Base-by-base conservation (phyloP, 805 yeast species). In the Cyberlindnera xylosilytica region DNA sequence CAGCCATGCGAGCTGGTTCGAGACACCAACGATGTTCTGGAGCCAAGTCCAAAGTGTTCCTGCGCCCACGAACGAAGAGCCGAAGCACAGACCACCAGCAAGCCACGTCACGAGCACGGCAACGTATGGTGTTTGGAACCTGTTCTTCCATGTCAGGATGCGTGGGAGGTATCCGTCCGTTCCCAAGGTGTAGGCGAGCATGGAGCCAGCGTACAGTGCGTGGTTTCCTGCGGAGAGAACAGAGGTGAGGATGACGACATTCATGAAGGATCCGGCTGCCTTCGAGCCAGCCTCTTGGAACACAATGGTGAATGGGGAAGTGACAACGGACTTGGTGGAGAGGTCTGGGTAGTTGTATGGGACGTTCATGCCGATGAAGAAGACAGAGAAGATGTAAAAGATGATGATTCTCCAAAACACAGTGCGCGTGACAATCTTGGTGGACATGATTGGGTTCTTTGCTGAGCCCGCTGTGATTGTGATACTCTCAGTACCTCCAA, bases 251-350 rank as follows among this genome's bases (percentile, higher is more conserved):
- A 80, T 76, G 38, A 73, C 76, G 4, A 77, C 85, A 50, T 80
- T 80, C 55, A 80, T 71, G 51, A 80, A 76, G 51, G 79, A 81
- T 45, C 80, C 76, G 45, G 79, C 67, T 10, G 73, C 80, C 20
- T 67, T 70, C 31, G 79, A 78, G 30, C 84, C 83, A 3, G 81
- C 84, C 50, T 73, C 74, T 61, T 76, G 75, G 56, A 80, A 78
- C 34, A 82, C 85, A 54, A 79, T 72, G 36, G 80, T 83, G 50
- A 78, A 80, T 1, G 85, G 85, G 19, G 83, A 78, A 4, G 83
- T 79, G 19, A 79, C 72, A 17, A 83, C 83, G 46, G 79, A 76
- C n/a, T 68, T 52, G 23, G 69, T 65, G 46, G 80, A 80, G 56
- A 74, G 60, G 34, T 65, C 54, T 32, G 68, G 66, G 69, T 70